Evolutionary conservation across 371 early-diverging fungal species (phyloP), one percentile per base, ranked within the genome.

Genomic region (Mortierella sp.): DNA sequence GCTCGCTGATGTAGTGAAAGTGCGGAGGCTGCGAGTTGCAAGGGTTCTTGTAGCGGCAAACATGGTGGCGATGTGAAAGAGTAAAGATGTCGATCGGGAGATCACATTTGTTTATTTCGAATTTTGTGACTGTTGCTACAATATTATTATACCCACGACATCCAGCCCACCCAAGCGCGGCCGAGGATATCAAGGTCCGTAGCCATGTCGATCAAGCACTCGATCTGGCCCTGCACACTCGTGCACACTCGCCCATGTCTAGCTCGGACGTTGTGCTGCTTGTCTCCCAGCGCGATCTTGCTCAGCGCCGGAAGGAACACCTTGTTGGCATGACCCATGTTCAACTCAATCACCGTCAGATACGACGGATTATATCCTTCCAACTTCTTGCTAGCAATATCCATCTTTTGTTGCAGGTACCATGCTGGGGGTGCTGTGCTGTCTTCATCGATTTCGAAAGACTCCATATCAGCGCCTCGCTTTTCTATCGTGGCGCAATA

Each of bases 331-430:
- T 94, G 92, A 0, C 93, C 93, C 62, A 79, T 70, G 20, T 77
- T 67, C 47, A 91, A 72, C 72, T 90, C 90, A 26, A 74, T 71
- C 11, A 83, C 84, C 18, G 85, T 87, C 62, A 84, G 88, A 60
- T 81, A 58, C 20, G 87, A 76, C 14, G 94, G 94, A 61, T 94
- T 93, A 35, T 90, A 89, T 10, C 91, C 87, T 24, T 89, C 75
- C n/a, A 95, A 78, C 63, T 95, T 95, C 55, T 87, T 78, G 43
- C 84, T 85, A 0, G 93, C 95, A 58, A 90, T 89, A 10, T 88
- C 89, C 22, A 95, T 84, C 73, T 94, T 95, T 66, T 92, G 90
- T 52, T 92, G 88, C 11, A 94, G 90, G 72, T 93, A 95, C 95
- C 94, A 95, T 52, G 69, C 80, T 18, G 91, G 89, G 0, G 88